phyloP scores from a whole-genome alignment of 179 eudicot species.

The Sideroxylon spinosum region DNA sequence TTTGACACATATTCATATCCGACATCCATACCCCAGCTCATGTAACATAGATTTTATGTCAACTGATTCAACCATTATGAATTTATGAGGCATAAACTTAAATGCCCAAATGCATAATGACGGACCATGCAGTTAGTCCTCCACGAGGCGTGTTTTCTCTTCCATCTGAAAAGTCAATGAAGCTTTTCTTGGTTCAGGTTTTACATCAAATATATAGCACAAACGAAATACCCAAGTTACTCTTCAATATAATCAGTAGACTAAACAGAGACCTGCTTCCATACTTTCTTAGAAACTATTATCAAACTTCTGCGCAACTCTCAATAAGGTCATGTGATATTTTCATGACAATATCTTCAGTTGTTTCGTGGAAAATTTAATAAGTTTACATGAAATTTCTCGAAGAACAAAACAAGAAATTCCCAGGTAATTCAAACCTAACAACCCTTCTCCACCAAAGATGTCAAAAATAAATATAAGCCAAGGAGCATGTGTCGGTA shows the following conservation, averaged over 20 bases:
- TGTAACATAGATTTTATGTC: not conserved
- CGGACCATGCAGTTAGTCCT: not conserved
- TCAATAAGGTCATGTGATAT: not conserved
- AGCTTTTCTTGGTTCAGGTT: not conserved
- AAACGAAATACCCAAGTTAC: not conserved
- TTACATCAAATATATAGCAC: not conserved
- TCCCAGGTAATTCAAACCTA: not conserved
- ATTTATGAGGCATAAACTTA: not conserved
- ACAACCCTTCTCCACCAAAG: not conserved
- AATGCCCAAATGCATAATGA: not conserved
- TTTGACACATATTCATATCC: too few species aligned
- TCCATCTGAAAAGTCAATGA: not conserved
- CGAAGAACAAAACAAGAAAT: not conserved
- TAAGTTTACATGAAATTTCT: not conserved
- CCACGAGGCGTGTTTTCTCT: not conserved
- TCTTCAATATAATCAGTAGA: not conserved
- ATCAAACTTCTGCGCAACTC: not conserved
- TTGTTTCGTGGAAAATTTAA: not conserved
- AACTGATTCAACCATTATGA: not conserved
- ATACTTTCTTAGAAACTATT: not conserved
- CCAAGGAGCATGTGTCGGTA: not conserved
- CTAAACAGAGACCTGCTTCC: not conserved
- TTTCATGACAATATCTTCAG: not conserved
- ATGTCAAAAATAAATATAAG: not conserved
- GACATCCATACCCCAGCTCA: too few species aligned